Percentiles rank a stretch among this genome's conserved stretches.
These are phyloP conservation scores for Nitzschia sp. DNA, from an alignment of 108 stramenopile species.

Conservation along the genomic window DNA sequence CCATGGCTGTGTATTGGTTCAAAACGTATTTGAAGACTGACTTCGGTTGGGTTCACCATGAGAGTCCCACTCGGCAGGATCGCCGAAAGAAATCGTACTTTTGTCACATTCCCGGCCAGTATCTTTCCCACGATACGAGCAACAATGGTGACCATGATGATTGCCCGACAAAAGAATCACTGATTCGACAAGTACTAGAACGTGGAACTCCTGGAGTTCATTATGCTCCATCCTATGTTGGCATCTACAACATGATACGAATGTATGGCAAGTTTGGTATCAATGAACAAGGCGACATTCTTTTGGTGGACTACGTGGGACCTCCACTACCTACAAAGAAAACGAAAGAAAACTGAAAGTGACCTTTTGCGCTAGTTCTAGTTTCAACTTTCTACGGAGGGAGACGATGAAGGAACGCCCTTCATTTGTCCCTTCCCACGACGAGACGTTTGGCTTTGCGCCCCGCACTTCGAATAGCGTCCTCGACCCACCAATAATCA, in stretches of 20 bases:
- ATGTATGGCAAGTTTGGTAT: slow-evolving; percentile 7
- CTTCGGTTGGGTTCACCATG: neutral
- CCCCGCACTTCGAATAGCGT: slow-evolving; percentile 19
- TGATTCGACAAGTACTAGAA: neutral
- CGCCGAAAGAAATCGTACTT: slow-evolving; percentile 6
- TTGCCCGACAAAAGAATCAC: neutral
- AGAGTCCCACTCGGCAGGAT: neutral
- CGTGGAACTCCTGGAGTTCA: slow-evolving; percentile 7
- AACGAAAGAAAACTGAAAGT: too few relatives aligned
- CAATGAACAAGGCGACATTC: neutral
- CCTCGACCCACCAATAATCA: slow-evolving; percentile 24
- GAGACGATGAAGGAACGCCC: too few relatives aligned
- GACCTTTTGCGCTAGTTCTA: too few relatives aligned
- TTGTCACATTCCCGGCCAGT: slow-evolving; percentile 16
- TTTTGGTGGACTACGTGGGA: neutral
- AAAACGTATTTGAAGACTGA: slow-evolving; percentile 13
- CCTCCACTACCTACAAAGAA: neutral
- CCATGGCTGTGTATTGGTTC: slow-evolving; percentile 34
- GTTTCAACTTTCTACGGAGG: too few relatives aligned
- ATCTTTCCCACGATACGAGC: neutral
- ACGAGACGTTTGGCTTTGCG: slow-evolving; percentile 35
- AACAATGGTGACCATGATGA: too few relatives aligned
- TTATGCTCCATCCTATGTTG: slow-evolving; percentile 26
- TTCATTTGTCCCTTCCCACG: too few relatives aligned
- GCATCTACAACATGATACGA: slow-evolving; percentile 22